Conservation (phyloP, 2,329 filamentous ascomycete species). For the Neopestalotiopsis sp. region DNA sequence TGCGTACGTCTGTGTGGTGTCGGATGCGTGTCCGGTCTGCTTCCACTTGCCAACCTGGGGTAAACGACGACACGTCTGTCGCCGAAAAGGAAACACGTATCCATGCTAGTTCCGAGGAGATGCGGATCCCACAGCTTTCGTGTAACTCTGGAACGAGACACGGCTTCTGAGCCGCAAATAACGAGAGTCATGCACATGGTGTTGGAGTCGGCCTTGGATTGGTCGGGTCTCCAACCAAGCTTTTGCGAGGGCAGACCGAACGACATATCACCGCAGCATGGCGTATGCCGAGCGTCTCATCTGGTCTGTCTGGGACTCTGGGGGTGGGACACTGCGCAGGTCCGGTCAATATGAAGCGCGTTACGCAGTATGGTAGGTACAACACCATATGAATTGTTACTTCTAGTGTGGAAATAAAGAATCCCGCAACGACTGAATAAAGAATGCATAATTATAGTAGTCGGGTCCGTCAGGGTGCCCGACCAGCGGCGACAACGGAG, state of each 20-base stretch:
- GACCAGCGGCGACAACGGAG: neutral
- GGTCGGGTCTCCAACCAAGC: neutral
- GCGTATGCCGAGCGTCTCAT: slow-evolving; percentile 14
- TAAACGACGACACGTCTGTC: neutral
- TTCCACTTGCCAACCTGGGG: neutral
- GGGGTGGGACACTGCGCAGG: neutral
- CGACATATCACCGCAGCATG: slow-evolving; percentile 5
- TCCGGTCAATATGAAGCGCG: neutral
- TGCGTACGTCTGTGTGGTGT: neutral
- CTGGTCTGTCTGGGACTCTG: neutral
- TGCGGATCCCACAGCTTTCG: slow-evolving; percentile 5
- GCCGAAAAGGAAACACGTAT: neutral
- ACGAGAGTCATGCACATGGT: neutral
- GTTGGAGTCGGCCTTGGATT: neutral
- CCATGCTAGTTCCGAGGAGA: slow-evolving; percentile 15
- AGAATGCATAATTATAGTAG: neutral
- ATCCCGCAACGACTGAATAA: neutral
- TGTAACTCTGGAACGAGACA: slow-evolving; percentile 12
- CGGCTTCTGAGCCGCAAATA: slow-evolving; percentile 13
- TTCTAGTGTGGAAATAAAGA: neutral
- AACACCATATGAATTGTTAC: neutral
- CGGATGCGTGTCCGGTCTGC: neutral
- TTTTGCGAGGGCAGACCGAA: neutral
- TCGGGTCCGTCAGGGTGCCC: neutral
- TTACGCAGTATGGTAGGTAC: neutral